Conservation (phyloP, 1,284 basidiomycete species). For the Cryptococcus sp. region DNA sequence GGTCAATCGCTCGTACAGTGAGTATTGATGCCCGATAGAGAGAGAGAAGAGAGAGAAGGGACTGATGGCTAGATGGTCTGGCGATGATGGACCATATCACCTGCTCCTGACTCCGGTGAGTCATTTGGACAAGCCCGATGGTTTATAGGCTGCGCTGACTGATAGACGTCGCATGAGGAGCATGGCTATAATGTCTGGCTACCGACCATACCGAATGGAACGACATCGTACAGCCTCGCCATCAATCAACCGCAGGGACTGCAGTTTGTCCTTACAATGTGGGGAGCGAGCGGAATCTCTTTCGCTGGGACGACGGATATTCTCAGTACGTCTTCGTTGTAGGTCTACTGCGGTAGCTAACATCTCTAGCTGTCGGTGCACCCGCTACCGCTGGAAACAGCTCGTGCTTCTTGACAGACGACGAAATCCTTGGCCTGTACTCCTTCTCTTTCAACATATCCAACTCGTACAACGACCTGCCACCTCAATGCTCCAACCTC, state of each 20-base stretch:
- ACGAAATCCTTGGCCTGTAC: conserved; percentile 34
- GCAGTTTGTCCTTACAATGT: conserved; percentile 40
- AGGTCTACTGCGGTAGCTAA: neutral
- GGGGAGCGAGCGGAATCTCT: conserved; percentile 40
- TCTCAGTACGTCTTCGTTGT: conserved; percentile 24
- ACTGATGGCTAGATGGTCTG: conserved; percentile 27
- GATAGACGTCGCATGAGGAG: conserved; percentile 29
- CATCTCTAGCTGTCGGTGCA: conserved; percentile 24
- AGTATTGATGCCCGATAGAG: conserved; percentile 1
- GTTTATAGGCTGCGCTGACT: neutral
- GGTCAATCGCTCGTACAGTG: conserved; percentile 19
- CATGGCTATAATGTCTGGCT: conserved; percentile 46
- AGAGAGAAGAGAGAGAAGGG: neutral
- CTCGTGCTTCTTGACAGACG: conserved; percentile 34
- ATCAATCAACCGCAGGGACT: conserved; percentile 35
- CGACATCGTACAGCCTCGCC: conserved; percentile 27
- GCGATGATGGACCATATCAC: conserved; percentile 44
- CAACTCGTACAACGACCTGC: conserved; percentile 18
- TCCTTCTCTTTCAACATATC: conserved; percentile 42
- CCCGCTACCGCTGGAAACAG: conserved; percentile 13
- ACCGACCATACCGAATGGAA: conserved; percentile 29
- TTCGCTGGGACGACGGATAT: conserved; percentile 42
- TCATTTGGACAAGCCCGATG: neutral
- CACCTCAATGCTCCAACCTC: conserved; percentile 43
- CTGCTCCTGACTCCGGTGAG: conserved; percentile 40